phyloP scores from a whole-genome alignment of 305 asterid species.

The Rubia tinctorum region DNA sequence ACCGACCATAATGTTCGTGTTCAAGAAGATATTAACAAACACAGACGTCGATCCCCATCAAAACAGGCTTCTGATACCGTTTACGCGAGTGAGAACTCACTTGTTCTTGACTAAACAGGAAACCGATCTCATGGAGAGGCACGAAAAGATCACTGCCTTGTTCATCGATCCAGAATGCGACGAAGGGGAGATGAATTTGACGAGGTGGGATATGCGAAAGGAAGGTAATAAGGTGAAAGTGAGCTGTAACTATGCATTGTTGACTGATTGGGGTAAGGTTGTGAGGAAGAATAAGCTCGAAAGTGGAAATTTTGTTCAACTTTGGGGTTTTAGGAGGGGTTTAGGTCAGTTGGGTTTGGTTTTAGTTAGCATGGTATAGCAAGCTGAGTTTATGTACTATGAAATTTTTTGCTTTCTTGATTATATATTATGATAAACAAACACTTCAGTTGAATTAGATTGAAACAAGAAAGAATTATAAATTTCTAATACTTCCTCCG shows the following conservation, averaged over 20 bases:
- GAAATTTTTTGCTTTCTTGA: too few relatives aligned
- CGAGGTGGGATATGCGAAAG: constrained; percentile 7
- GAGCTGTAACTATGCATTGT: background rate
- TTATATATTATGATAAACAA: too few relatives aligned
- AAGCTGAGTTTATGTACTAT: too few relatives aligned
- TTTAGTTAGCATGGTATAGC: background rate
- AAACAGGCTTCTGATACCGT: constrained; percentile 9
- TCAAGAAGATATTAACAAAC: background rate
- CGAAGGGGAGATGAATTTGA: background rate
- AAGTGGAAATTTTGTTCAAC: background rate
- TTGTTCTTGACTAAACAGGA: constrained; percentile 3
- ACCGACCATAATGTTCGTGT: background rate
- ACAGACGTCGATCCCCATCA: constrained; percentile 1
- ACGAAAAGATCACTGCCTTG: background rate
- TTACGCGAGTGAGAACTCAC: background rate
- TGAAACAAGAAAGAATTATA: too few relatives aligned
- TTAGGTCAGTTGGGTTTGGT: background rate
- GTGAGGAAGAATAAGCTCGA: background rate
- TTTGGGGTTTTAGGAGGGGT: constrained; percentile 7
- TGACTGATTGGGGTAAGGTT: background rate
- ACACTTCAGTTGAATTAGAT: too few relatives aligned
- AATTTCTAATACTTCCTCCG: too few relatives aligned
- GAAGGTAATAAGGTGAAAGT: background rate
- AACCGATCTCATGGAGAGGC: background rate
- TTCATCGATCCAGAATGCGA: constrained; percentile 2